A percentile compares a stretch with the other conserved stretches of the same genome.
These are phyloP conservation scores for Penicillium flavigenum DNA, from an alignment of 495 filamentous ascomycete genomes.

Conservation along the genomic window DNA sequence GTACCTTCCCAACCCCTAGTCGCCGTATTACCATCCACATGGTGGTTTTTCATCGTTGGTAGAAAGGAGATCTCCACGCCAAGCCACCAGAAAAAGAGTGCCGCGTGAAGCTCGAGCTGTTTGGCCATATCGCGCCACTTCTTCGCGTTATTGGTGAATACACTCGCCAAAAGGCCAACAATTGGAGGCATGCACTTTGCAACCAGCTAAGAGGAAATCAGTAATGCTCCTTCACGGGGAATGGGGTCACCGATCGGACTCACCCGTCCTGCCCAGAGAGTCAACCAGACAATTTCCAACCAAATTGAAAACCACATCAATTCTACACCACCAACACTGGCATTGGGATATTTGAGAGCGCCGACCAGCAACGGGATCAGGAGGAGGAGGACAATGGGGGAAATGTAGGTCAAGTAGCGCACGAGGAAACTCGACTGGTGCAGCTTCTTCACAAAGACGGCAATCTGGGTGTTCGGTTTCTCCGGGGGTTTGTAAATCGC, in stretches of 20 bases:
- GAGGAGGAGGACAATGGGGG: slow-evolving; percentile 69
- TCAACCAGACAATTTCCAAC: slow-evolving; percentile 91
- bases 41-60: slow-evolving; percentile 69
- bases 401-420: slow-evolving; percentile 85
- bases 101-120: slow-evolving; percentile 81
- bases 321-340: slow-evolving; percentile 71
- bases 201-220: slow-evolving; percentile 55
- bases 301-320: slow-evolving; percentile 93
- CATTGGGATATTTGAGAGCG: slow-evolving; percentile 59
- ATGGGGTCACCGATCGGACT: slow-evolving; percentile 19
- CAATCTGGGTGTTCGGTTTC: slow-evolving; percentile 61
- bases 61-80: slow-evolving; percentile 68
- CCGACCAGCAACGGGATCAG: slow-evolving; percentile 82
- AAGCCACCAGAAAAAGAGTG: slow-evolving; percentile 91
- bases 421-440: slow-evolving; percentile 75
- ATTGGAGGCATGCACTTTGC: slow-evolving; percentile 70
- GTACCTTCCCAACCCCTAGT: slow-evolving; percentile 68
- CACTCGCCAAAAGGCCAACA: slow-evolving; percentile 65
- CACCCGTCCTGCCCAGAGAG: slow-evolving; percentile 78
- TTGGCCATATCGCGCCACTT: slow-evolving; percentile 92
- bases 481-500: slow-evolving; percentile 67
- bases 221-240: background rate
- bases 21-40: slow-evolving; percentile 54
- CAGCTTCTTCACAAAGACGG: slow-evolving; percentile 62
- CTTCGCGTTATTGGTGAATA: slow-evolving; percentile 83